These are phyloP conservation scores for Mucor racemosus DNA, from an alignment of 371 early-diverging fungal species.

Conservation along the genomic window DNA sequence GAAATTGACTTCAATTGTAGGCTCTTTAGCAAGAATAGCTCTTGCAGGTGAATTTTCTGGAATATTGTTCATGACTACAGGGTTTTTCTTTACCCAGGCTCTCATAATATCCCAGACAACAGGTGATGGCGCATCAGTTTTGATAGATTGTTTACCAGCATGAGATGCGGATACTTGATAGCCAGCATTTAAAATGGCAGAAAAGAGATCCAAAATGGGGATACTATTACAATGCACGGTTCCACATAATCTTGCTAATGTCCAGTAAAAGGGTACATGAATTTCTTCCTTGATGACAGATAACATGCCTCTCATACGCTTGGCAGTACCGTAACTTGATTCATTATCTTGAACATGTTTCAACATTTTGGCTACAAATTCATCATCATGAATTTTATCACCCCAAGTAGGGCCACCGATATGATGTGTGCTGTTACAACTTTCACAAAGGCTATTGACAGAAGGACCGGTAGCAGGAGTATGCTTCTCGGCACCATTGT, in stretches of 20 bases:
- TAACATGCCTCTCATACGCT: constrained; percentile 96
- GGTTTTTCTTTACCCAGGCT: constrained; percentile 72
- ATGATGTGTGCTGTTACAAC: constrained; percentile 73
- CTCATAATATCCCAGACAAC: constrained; percentile 96
- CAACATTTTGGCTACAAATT: constrained; percentile 79
- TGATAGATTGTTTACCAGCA: constrained; percentile 84
- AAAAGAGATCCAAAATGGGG: constrained; percentile 57
- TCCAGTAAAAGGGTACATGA: constrained; percentile 85
- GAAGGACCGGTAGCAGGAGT: constrained; percentile 67
- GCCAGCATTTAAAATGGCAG: constrained; percentile 93
- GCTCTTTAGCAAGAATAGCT: constrained; percentile 67
- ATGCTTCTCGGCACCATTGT: constrained; percentile 61
- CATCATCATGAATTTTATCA: constrained; percentile 81
- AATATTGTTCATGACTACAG: constrained; percentile 71
- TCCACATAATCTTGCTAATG: constrained; percentile 63
- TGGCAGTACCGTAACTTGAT: constrained; percentile 71
- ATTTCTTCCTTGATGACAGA: constrained; percentile 89
- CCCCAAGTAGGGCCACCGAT: constrained; percentile 98
- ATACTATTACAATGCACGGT: constrained; percentile 72
- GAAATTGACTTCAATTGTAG: constrained; percentile 70
- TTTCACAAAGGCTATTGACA: constrained; percentile 67
- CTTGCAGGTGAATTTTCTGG: constrained; percentile 72
- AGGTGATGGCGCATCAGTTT: constrained; percentile 92
- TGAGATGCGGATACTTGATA: constrained; percentile 95
- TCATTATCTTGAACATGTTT: constrained; percentile 66